Base-by-base conservation (phyloP, 2,329 filamentous ascomycete genomes). In the Scedosporium dehoogii region DNA sequence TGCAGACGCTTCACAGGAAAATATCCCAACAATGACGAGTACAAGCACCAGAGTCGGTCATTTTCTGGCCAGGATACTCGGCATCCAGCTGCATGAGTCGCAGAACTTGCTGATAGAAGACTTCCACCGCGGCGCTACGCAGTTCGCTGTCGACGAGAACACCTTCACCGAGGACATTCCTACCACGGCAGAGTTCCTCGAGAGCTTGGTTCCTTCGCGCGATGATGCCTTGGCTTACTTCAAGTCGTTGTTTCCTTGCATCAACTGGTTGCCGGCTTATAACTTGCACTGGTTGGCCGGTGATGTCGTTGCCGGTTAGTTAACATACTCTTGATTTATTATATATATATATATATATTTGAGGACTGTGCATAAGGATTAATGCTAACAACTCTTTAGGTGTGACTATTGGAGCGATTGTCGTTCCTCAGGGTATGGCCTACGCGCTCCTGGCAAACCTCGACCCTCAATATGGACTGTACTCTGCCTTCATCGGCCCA, bases 401-500 rank as follows among this genome's bases (percentile, higher is more conserved):
- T 29, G 68, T 75, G 63, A 82, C 79, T 16, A 79, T 82, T 61
- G 80, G 80, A 63, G 79, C 79, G 60, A 79, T 82, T 3, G 79
- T 82, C 59, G 78, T 83, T n/a, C 80, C 80, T 2, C 80, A 82
- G 68, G 76, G 76, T 51, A 82, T 82, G 80, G 80, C 79, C 3
- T 82, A 82, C 62, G 80, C 80, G 21, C 69, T 77, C 42, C 70
- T 82, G 18, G 80, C 80, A 2, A 71, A 76, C 63, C 74, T 82
- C 58, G 72, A 74, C 3, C 74, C 79, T 27, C 76, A 82, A 66
- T 82, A 78, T 68, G 80, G 80, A 14, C 69, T 82, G 18, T 78
- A 77, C 64, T 94, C 93, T 0, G 97, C 93, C 0, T 97, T 99
- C 72, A 94, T 97, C 83, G 94, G 93, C 59, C 92, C 96, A 16